A percentile compares a stretch with the other conserved stretches of the same genome.
phyloP scores from a whole-genome alignment of 1,284 basidiomycete species.

The Malassezia psittaci region DNA sequence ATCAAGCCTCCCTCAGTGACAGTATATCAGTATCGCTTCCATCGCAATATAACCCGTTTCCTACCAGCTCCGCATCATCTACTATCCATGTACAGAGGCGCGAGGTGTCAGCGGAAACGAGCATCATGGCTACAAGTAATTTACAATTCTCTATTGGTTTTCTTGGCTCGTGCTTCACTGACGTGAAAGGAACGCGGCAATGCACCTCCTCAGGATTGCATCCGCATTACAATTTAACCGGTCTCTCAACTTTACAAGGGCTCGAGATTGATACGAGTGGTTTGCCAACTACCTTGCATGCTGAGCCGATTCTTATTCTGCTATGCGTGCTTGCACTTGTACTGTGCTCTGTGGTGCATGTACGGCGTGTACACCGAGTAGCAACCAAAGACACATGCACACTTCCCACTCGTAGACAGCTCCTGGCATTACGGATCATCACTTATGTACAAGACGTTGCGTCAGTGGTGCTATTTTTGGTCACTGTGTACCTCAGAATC shows the following conservation, averaged over 20 bases:
- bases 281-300: not conserved
- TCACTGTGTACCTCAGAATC: constrained; percentile 7
- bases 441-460: constrained; percentile 9
- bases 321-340: not conserved
- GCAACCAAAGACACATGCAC: constrained; percentile 2
- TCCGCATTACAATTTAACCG: not conserved
- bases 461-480: not conserved
- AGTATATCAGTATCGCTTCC: not conserved
- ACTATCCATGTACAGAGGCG: not conserved
- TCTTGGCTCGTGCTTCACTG: constrained; percentile 12
- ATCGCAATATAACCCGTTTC: not conserved
- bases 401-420: not conserved
- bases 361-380: constrained; percentile 4
- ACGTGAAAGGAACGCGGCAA: not conserved
- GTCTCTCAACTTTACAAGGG: constrained; percentile 1
- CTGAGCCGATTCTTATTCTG: constrained; percentile 1
- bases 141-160: constrained; percentile 4
- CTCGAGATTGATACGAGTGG: not conserved
- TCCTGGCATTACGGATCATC: not conserved
- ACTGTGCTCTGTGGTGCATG: not conserved
- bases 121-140: not conserved
- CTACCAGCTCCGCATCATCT: not conserved
- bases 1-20: not conserved
- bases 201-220: constrained; percentile 7
- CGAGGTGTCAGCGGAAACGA: not conserved